Base-by-base conservation (phyloP, 768 basidiomycete species). In the Naganishia randhawae region DNA sequence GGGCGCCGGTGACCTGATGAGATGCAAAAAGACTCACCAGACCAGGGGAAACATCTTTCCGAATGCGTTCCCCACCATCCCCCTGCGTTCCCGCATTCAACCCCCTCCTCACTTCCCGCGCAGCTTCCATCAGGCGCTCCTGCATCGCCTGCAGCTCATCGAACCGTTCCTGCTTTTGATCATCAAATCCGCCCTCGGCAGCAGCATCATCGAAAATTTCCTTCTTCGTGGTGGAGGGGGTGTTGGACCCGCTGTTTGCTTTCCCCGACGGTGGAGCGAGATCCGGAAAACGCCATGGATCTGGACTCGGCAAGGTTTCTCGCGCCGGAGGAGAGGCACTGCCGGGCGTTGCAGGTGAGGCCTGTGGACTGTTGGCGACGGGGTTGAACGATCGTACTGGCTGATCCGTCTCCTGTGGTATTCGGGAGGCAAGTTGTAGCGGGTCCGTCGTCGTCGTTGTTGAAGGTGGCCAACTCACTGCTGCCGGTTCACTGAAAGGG, bases 131-230 rank as follows among this genome's bases (percentile, higher is more conserved):
- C 33, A 68, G 33, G 3, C 55, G 57, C 33, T 63, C 67, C 29
- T 68, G 67, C 67, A 68, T 53, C n/a, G 31, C 54, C 32, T 63
- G 29, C n/a, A 68, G n/a, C 19, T 68, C 67, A 32, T 62, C 45
- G 35, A 63, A 62, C 17, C 32, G 19, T 29, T 50, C 48, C 31
- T 64, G 63, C 50, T 64, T 50, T 29, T 39, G 45, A 2, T 64
- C 63, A 37, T 64, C 63, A 2, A 16, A 32, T 13, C 48, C 66
- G 37, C 41, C 33, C 27, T 50, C 66, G 11, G 29, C 54, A n/a
- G n/a, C n/a, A n/a, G n/a, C n/a, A n/a, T n/a, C n/a, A 29, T 42
- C 57, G 16, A 61, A 61, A 8, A 41, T 19, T 25, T 61, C 39
- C 37, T n/a, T n/a, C n/a, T n/a, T n/a, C n/a, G n/a, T n/a, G n/a